Evolutionary conservation across 2,329 filamentous ascomycete species (phyloP), one percentile per base, ranked within the genome.

Genomic region (Diaporthe amygdali): DNA sequence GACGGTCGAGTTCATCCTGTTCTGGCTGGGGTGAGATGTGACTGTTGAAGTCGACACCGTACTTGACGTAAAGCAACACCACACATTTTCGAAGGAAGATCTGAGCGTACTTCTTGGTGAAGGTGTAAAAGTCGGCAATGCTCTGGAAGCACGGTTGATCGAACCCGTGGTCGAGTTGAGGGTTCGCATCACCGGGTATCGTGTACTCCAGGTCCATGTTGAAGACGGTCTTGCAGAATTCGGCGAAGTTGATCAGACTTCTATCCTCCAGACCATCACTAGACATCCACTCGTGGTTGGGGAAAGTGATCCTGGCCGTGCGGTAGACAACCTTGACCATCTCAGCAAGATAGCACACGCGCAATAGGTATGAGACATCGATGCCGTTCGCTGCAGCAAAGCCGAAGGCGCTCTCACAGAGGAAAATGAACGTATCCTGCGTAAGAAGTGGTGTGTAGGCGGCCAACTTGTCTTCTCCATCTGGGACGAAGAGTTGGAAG

Each of bases 261-360:
- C 84, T 81, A 68, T 89, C 84, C 55, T 64, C 64, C 8, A 49
- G 69, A 2, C 66, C 64, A 37, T 73, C 71, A 30, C 54, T 64
- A 5, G 56, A 54, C 61, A 75, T 72, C 61, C 84, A 80, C 34
- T 84, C 80, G 20, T 82, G 80, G 69, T 82, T 82, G 68, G 82
- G 77, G 66, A 89, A 81, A 7, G 83, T 81, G 76, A 89, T 89
- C 61, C 85, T 85, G 30, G 85, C 84, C 79, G 90, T 85, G 76
- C 89, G 85, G 73, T 86, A 87, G 20, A 94, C 87, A 7, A 95
- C 91, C 82, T 97, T 97, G 72, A 97, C 90, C 70, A 99, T 90
- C 81, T 99, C 96, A 3, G 94, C 94, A 69, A 97, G 87, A 78
- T 97, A 98, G 82, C 95, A 98, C 55, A 98, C 85, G 46, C 93